phyloP scores from a whole-genome alignment of 345 rosid genomes.

The Gossypium bickii region DNA sequence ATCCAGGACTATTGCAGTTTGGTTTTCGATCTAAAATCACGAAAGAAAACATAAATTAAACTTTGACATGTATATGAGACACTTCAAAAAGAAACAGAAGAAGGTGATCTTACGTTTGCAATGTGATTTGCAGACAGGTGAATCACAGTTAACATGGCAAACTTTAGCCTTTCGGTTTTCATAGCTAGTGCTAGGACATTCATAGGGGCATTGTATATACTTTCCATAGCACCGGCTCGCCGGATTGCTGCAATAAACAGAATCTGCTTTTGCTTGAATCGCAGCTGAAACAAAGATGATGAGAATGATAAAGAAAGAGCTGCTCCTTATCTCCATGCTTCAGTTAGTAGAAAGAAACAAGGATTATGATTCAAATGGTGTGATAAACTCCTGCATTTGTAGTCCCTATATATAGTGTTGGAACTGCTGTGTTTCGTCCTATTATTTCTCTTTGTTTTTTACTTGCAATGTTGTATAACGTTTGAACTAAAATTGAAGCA shows the following conservation, averaged over 20 bases:
- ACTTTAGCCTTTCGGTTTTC: slow-evolving; percentile 31
- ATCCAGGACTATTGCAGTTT: slow-evolving; percentile 42
- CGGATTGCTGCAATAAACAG: background rate
- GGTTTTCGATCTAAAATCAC: slow-evolving; percentile 29
- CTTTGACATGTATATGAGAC: too few relatives aligned
- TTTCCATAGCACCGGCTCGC: slow-evolving; percentile 24
- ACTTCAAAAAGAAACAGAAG: background rate
- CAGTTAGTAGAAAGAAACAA: background rate
- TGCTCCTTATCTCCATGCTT: background rate
- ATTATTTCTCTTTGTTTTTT: background rate
- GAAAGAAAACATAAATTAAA: background rate
- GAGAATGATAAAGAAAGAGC: background rate
- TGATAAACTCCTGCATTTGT: background rate
- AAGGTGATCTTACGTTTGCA: slow-evolving; percentile 29
- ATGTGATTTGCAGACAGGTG: slow-evolving; percentile 33
- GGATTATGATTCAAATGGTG: background rate
- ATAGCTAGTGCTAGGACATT: slow-evolving; percentile 29
- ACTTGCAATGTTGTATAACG: background rate
- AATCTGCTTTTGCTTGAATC: background rate
- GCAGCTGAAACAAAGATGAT: background rate
- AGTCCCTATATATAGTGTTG: background rate
- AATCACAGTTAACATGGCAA: slow-evolving; percentile 35
- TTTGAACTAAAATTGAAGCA: background rate
- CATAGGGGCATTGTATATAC: slow-evolving; percentile 29
- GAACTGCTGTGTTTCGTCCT: background rate